These are phyloP conservation scores for Lantana camara DNA, from an alignment of 257 asterid species.

Conservation along the genomic window DNA sequence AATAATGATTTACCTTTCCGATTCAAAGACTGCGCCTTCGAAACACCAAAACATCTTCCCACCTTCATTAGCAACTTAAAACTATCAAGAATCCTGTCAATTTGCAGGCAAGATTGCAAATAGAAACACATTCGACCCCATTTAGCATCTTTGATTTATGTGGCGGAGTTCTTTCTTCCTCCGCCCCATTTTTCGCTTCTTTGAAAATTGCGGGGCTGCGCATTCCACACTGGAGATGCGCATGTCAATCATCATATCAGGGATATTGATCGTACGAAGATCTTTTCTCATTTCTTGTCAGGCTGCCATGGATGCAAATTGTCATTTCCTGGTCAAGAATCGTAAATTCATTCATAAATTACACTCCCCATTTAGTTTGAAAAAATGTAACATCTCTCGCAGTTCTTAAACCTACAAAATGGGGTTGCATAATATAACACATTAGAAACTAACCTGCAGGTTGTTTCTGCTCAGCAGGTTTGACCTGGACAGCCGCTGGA, in stretches of 20 bases:
- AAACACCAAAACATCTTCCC: slow-evolving; percentile 18
- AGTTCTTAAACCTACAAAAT: slow-evolving; percentile 6
- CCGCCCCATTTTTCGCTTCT: slow-evolving; percentile 11
- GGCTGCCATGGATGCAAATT: slow-evolving; percentile 91
- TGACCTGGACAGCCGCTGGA: slow-evolving; percentile 74
- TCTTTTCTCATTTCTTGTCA: slow-evolving; percentile 76
- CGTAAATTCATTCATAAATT: slow-evolving; percentile 35
- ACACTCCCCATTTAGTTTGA: slow-evolving; percentile 19
- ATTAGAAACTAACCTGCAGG: slow-evolving; percentile 64
- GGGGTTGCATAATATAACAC: slow-evolving; percentile 7
- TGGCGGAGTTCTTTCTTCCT: slow-evolving; percentile 14
- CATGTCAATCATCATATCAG: neutral
- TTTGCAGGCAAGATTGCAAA: slow-evolving; percentile 17
- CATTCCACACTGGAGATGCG: slow-evolving; percentile 15
- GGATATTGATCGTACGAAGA: slow-evolving; percentile 6
- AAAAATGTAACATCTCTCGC: neutral
- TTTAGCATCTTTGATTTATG: slow-evolving; percentile 20
- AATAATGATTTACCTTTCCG: slow-evolving; percentile 21
- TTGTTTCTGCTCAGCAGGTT: slow-evolving; percentile 85
- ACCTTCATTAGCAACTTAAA: slow-evolving; percentile 23
- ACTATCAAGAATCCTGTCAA: slow-evolving; percentile 30
- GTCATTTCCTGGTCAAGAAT: slow-evolving; percentile 77
- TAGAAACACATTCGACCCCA: slow-evolving; percentile 20
- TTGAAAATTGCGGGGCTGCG: slow-evolving; percentile 29
- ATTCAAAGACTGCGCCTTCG: slow-evolving; percentile 1